Conservation (phyloP, 257 asterid species). For the Leonotis leonurus region DNA sequence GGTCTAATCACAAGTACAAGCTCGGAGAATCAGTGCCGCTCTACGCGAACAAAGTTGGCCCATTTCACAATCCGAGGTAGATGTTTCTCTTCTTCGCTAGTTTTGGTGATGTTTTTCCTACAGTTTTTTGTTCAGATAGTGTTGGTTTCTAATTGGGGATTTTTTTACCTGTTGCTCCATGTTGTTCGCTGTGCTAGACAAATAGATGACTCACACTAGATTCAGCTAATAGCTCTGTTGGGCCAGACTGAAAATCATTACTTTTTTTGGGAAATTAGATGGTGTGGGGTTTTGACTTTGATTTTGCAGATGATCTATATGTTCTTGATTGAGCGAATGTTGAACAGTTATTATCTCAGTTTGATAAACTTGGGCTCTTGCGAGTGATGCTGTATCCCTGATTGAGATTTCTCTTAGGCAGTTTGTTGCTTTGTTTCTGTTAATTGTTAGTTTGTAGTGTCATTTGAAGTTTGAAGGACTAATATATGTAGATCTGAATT, state of each 20-base stretch:
- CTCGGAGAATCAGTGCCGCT: constrained; percentile 68
- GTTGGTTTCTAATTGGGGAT: not conserved
- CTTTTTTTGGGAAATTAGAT: too few relatives aligned
- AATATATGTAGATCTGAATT: not conserved
- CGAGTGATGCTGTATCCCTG: not conserved
- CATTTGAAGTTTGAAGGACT: not conserved
- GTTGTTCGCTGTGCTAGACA: not conserved
- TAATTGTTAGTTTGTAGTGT: not conserved
- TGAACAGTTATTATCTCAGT: not conserved
- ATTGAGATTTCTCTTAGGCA: not conserved
- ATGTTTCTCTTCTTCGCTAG: not conserved
- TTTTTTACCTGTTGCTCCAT: too few relatives aligned
- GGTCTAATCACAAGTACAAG: constrained; percentile 71
- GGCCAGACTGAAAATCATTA: not conserved
- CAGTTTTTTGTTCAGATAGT: not conserved
- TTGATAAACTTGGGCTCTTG: not conserved
- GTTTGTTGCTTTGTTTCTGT: not conserved
- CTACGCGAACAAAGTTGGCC: constrained; percentile 86
- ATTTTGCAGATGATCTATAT: not conserved
- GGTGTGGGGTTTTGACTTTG: not conserved
- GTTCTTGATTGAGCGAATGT: not conserved
- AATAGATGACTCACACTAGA: not conserved
- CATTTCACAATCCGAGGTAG: constrained; percentile 72
- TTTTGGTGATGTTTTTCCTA: not conserved
- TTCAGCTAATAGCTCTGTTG: not conserved